Evolutionary conservation across 2,329 filamentous ascomycete genomes (phyloP).

Genomic region (Onygenales sp.): DNA sequence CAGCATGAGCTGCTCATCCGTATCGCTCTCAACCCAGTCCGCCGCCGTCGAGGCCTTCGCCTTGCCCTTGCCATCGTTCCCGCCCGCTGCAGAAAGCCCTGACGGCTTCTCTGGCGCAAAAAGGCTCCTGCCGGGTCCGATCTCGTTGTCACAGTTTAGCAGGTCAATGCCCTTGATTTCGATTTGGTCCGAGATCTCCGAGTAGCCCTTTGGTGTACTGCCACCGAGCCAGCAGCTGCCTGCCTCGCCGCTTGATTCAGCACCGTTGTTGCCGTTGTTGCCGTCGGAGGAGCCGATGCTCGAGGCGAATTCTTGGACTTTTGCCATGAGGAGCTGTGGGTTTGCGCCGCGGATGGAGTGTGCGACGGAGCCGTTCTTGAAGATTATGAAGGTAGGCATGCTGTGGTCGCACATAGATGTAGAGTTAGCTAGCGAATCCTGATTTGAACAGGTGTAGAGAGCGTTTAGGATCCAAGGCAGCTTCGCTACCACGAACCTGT

Average conservation of each 20-base stretch:
- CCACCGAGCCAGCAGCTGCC: slow-evolving; percentile 61
- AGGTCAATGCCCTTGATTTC: slow-evolving; percentile 75
- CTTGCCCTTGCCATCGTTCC: slow-evolving; percentile 32
- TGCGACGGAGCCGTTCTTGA: slow-evolving; percentile 59
- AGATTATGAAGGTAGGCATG: slow-evolving; percentile 90
- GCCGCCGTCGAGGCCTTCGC: slow-evolving; percentile 45
- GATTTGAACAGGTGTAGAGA: no score
- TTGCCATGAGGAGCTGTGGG: slow-evolving; percentile 56
- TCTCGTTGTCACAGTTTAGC: slow-evolving; percentile 72
- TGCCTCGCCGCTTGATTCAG: slow-evolving; percentile 30
- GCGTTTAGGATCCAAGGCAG: no score
- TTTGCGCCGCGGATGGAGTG: slow-evolving; percentile 68
- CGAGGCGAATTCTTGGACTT: slow-evolving; percentile 58
- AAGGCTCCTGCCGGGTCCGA: slow-evolving; percentile 62
- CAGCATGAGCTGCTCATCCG: slow-evolving; percentile 91
- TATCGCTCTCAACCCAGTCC: slow-evolving; percentile 94
- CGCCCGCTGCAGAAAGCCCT: slow-evolving; percentile 34
- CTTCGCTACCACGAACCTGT: no score
- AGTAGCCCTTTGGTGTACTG: slow-evolving; percentile 67
- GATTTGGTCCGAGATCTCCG: slow-evolving; percentile 71
- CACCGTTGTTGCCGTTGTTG: slow-evolving; percentile 35
- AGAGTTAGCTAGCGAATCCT: neutral
- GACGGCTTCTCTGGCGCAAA: slow-evolving; percentile 63
- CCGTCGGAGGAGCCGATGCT: slow-evolving; percentile 41
- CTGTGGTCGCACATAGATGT: slow-evolving; percentile 20